phyloP scores from a whole-genome alignment of 805 yeast genomes.

The Pichia californica region DNA sequence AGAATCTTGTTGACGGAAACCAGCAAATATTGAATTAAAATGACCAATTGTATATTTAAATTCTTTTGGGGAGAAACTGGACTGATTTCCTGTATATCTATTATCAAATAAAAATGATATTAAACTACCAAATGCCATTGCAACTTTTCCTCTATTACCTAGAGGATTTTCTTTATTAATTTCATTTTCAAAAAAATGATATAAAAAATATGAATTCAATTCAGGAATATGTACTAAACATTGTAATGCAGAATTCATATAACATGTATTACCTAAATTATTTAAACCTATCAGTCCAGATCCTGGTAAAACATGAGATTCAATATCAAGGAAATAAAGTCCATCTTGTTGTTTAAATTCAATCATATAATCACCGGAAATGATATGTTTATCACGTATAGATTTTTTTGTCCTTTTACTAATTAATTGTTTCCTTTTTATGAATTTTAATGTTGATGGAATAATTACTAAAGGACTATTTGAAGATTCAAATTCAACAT shows the following conservation, averaged over 20 bases:
- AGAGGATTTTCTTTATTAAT: conserved; percentile 74
- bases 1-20: conserved; percentile 85
- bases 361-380: conserved; percentile 18
- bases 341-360: conserved; percentile 25
- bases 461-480: conserved; percentile 16
- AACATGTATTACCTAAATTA: conserved; percentile 86
- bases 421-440: conserved; percentile 16
- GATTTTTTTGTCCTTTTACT: conserved; percentile 16
- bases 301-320: conserved; percentile 18
- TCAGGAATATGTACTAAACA: conserved; percentile 85
- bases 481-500: conserved; percentile 12
- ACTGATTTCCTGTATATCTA: conserved; percentile 15
- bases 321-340: conserved; percentile 21
- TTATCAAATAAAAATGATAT: conserved; percentile 51
- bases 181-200: conserved; percentile 54
- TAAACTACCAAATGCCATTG: conserved; percentile 64
- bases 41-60: conserved; percentile 77
- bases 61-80: conserved; percentile 55
- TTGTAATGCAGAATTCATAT: conserved; percentile 92
- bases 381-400: conserved; percentile 9
- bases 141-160: conserved; percentile 80
- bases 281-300: conserved; percentile 55
- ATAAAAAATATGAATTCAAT: conserved; percentile 65
- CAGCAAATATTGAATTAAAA: conserved; percentile 71
- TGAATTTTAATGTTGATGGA: conserved; percentile 13